Conservation (phyloP, 2,329 filamentous ascomycete genomes). For the Neoascochyta sp. region DNA sequence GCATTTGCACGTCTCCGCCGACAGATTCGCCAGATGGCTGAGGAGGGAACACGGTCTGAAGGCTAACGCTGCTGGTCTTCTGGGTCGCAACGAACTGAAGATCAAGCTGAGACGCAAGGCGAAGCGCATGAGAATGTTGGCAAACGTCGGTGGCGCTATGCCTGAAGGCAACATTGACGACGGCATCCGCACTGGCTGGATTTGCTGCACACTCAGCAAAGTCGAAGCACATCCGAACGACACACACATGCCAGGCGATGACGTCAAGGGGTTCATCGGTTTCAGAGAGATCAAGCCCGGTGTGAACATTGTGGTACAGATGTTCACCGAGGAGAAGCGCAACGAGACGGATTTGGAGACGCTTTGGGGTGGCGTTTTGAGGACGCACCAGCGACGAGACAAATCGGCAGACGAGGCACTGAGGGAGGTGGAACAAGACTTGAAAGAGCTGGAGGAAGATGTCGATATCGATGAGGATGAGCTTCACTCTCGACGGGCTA, state of each 20-base stretch:
- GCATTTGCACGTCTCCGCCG: conserved; percentile 86
- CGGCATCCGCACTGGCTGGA: conserved; percentile 89
- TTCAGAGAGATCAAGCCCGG: conserved; percentile 63
- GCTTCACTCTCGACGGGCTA: conserved; percentile 1
- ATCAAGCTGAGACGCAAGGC: conserved; percentile 77
- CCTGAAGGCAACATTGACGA: conserved; percentile 67
- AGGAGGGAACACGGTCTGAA: conserved; percentile 67
- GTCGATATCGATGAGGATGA: conserved; percentile 6
- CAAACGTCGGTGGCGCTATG: conserved; percentile 56
- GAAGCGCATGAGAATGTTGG: conserved; percentile 76
- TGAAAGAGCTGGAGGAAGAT: conserved; percentile 21
- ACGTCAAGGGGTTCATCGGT: conserved; percentile 62
- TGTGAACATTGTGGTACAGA: conserved; percentile 64
- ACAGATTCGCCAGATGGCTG: conserved; percentile 84
- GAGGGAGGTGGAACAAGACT: conserved; percentile 17
- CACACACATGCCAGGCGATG: conserved; percentile 24
- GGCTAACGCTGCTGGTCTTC: conserved; percentile 78
- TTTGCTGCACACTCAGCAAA: conserved; percentile 84
- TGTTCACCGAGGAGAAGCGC: conserved; percentile 68
- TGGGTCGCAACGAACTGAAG: conserved; percentile 88
- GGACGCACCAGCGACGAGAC: conserved; percentile 40
- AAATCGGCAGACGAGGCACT: conserved; percentile 30
- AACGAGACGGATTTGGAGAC: conserved; percentile 63
- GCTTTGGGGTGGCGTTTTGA: conserved; percentile 55
- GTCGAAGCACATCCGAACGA: conserved; percentile 55